Conservation (phyloP, 2,329 filamentous ascomycete species). For the Fusarium sarcochroum region DNA sequence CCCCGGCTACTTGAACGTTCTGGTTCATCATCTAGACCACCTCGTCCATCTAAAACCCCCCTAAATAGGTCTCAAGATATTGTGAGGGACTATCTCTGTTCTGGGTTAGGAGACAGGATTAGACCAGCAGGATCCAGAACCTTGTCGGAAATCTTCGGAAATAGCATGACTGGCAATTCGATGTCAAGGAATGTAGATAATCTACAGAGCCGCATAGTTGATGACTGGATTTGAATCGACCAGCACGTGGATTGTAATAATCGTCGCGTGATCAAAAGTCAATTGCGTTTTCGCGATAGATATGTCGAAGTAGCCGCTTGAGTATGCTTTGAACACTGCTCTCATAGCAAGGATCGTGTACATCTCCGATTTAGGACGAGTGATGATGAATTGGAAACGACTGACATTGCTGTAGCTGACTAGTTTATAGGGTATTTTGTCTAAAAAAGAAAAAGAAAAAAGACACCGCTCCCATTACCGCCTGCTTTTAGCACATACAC, state of each 20-base stretch:
- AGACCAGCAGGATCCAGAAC: not conserved
- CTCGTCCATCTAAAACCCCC: too few relatives aligned
- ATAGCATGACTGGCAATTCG: not conserved
- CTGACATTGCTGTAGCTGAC: not conserved
- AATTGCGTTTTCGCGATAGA: not conserved
- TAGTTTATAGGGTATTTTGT: conserved; percentile 14
- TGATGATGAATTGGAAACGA: not conserved
- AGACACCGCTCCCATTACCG: conserved; percentile 4
- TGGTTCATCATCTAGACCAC: too few relatives aligned
- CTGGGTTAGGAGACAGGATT: too few relatives aligned
- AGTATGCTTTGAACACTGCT: too few relatives aligned
- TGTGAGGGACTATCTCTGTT: not conserved
- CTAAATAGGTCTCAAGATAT: not conserved
- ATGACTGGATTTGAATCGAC: not conserved
- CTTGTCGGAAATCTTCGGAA: not conserved
- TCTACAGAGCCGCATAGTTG: not conserved
- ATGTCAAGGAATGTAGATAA: not conserved
- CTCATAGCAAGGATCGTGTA: not conserved
- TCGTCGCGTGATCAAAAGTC: not conserved
- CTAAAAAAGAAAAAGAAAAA: conserved; percentile 2
- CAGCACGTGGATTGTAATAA: not conserved
- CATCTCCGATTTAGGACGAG: not conserved
- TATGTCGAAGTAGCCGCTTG: too few relatives aligned
- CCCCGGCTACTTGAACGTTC: too few relatives aligned
- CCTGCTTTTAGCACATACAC: not conserved